These are phyloP conservation scores for Saturnispora saitoi DNA, from an alignment of 805 yeast genomes.

Conservation along the genomic window DNA sequence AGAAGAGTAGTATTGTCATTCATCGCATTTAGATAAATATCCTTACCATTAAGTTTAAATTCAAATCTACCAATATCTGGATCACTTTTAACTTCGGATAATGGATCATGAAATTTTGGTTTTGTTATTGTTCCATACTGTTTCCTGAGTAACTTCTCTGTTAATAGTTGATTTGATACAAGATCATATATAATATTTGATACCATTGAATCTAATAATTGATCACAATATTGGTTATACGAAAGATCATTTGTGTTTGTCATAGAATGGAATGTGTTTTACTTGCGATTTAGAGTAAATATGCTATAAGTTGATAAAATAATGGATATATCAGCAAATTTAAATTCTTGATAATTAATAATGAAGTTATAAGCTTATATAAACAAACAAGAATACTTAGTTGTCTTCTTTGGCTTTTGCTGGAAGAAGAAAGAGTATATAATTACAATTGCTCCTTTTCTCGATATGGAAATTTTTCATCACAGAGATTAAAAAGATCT, in stretches of 20 bases:
- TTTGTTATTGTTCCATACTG: conserved; percentile 24
- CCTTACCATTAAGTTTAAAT: conserved; percentile 25
- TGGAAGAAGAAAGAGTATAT: background rate
- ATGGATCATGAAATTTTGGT: conserved; percentile 21
- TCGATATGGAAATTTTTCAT: background rate
- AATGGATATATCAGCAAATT: too few relatives aligned
- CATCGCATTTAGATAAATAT: conserved; percentile 21
- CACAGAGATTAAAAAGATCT: background rate
- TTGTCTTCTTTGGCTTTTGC: background rate
- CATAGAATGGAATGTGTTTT: background rate
- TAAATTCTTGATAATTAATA: too few relatives aligned
- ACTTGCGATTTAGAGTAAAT: too few relatives aligned
- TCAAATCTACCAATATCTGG: conserved; percentile 26
- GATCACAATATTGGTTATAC: conserved; percentile 24
- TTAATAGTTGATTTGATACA: conserved; percentile 23
- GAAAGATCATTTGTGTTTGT: conserved; percentile 19
- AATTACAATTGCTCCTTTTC: background rate
- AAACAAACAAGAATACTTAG: background rate
- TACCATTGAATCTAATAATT: conserved; percentile 28
- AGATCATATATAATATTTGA: conserved; percentile 29
- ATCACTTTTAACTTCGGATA: conserved; percentile 1
- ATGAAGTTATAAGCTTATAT: too few relatives aligned
- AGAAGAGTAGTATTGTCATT: conserved; percentile 9
- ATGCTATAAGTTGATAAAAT: too few relatives aligned
- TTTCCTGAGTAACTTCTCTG: conserved; percentile 25